A percentile compares a stretch with the other conserved stretches of the same genome.
Evolutionary conservation across 2,329 filamentous ascomycete genomes (phyloP).

Genomic region (Teratosphaeria destructans): DNA sequence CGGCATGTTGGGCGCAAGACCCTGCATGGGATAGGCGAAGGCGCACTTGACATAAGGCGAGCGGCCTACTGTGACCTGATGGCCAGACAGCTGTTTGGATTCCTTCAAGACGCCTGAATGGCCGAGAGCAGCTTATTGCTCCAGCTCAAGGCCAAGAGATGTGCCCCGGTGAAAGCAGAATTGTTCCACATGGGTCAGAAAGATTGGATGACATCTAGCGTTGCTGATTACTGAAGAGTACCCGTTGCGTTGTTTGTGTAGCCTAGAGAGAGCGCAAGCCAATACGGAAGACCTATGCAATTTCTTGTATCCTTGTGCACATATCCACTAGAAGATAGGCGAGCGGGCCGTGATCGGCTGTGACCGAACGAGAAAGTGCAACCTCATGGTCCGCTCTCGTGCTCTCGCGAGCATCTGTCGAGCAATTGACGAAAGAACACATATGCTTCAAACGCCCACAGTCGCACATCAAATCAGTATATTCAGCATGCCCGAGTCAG

Average conservation of each 20-base stretch:
- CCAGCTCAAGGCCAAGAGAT: too few relatives aligned
- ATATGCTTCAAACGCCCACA: background rate
- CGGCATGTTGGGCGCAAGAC: background rate
- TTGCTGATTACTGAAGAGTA: background rate
- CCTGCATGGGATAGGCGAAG: background rate
- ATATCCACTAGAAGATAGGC: background rate
- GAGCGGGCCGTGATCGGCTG: background rate
- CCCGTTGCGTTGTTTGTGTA: background rate
- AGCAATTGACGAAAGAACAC: background rate
- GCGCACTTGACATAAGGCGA: background rate
- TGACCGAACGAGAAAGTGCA: background rate
- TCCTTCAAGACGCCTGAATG: background rate
- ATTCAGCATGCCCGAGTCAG: background rate
- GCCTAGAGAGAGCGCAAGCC: background rate
- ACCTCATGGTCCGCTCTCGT: background rate
- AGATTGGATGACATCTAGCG: too few relatives aligned
- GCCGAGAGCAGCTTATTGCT: too few relatives aligned
- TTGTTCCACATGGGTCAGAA: too few relatives aligned
- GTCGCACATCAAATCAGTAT: background rate
- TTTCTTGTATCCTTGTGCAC: background rate
- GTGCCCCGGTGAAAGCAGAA: too few relatives aligned
- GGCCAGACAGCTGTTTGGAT: background rate
- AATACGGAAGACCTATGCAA: background rate
- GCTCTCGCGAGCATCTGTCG: background rate
- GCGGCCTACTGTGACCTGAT: background rate